phyloP scores from a whole-genome alignment of 768 basidiomycete species.

The Rubroboletus pulcherrimus region DNA sequence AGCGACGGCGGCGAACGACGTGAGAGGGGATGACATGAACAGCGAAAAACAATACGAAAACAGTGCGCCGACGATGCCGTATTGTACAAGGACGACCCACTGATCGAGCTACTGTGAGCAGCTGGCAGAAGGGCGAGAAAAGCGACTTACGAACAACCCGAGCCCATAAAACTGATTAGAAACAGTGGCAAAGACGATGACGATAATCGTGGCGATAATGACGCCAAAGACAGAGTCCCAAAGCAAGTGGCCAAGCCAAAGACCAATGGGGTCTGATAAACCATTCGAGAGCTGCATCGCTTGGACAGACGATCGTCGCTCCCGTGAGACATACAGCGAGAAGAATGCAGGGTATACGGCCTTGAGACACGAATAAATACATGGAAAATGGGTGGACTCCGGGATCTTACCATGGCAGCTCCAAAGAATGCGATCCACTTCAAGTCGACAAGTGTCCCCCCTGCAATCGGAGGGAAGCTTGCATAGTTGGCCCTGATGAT shows the following conservation, averaged over 20 bases:
- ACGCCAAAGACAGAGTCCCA: conserved; percentile 64
- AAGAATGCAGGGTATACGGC: conserved; percentile 81
- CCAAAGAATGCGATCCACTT: conserved; percentile 78
- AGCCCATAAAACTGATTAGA: conserved; percentile 66
- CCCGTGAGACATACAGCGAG: conserved; percentile 70
- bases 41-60: conserved; percentile 68
- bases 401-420: conserved; percentile 55
- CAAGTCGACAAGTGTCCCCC: conserved; percentile 55
- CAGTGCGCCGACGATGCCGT: conserved; percentile 63
- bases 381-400: neutral
- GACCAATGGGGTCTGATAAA: conserved; percentile 59
- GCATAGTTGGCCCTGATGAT: conserved; percentile 58
- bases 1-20: conserved; percentile 69
- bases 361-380: conserved; percentile 30
- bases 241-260: conserved; percentile 78
- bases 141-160: conserved; percentile 54
- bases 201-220: conserved; percentile 59
- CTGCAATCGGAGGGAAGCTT: conserved; percentile 52
- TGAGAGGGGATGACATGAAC: conserved; percentile 58
- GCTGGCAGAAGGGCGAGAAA: neutral
- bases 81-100: conserved; percentile 71
- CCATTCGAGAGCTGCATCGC: conserved; percentile 84
- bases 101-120: conserved; percentile 24
- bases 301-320: conserved; percentile 65
- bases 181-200: conserved; percentile 54